Conservation (phyloP, 2,329 filamentous ascomycete genomes). For the Hypoxylon sp. region DNA sequence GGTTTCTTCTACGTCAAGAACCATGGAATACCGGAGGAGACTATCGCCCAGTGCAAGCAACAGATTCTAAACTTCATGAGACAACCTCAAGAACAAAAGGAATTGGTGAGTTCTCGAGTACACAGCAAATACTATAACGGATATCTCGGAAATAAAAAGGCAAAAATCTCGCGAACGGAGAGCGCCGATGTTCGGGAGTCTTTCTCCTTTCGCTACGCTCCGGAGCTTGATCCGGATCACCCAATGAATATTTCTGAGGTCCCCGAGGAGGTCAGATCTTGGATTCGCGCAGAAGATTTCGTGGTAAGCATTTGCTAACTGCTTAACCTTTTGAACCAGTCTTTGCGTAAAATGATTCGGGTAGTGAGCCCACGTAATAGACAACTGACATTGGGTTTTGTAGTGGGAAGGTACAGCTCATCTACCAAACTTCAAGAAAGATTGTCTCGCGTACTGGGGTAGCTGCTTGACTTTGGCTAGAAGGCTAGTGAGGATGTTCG, state of each 20-base stretch:
- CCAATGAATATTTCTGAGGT: conserved; percentile 51
- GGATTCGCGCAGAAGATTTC: conserved; percentile 58
- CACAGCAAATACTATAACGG: conserved; percentile 58
- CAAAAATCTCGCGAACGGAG: conserved; percentile 60
- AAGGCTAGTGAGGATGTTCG: conserved; percentile 60
- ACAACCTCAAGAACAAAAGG: conserved; percentile 55
- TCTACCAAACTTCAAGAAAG: conserved; percentile 57
- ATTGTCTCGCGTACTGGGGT: conserved; percentile 57
- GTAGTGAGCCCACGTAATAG: too few species aligned
- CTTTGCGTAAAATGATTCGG: background rate
- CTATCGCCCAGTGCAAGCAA: conserved; percentile 46
- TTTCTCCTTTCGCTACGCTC: conserved; percentile 62
- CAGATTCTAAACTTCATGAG: conserved; percentile 56
- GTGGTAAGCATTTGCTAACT: conserved; percentile 40
- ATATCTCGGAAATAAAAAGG: conserved; percentile 53
- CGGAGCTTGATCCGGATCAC: conserved; percentile 58
- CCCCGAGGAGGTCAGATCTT: conserved; percentile 53
- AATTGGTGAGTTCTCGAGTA: conserved; percentile 47
- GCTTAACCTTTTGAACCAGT: background rate
- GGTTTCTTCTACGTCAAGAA: conserved; percentile 66
- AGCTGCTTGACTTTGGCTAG: conserved; percentile 60
- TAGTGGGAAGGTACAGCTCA: conserved; percentile 59
- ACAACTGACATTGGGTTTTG: conserved; percentile 3
- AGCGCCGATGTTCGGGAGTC: conserved; percentile 61
- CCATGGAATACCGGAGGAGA: conserved; percentile 54